A percentile compares a stretch with the other conserved stretches of the same genome.
phyloP scores from a whole-genome alignment of 495 filamentous ascomycete genomes.

The Penicillium goetzii region DNA sequence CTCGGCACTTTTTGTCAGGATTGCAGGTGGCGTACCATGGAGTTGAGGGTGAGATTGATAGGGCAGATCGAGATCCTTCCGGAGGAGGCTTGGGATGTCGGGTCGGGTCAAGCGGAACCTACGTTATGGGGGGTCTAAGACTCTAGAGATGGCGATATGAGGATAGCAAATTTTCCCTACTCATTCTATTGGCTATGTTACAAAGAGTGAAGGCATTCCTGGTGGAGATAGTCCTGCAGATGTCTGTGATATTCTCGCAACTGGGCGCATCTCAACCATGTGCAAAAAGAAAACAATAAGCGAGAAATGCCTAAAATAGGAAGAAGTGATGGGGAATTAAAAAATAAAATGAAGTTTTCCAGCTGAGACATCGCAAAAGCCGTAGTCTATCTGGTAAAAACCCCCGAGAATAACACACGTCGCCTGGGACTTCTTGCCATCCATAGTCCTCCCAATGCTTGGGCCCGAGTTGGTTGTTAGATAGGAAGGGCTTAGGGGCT shows the following conservation, averaged over 20 bases:
- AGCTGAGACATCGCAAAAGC: slow-evolving; percentile 21
- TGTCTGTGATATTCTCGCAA: slow-evolving; percentile 10
- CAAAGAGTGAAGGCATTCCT: slow-evolving; percentile 13
- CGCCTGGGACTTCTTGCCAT: slow-evolving; percentile 4
- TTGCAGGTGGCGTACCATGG: slow-evolving; percentile 17
- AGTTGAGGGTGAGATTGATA: slow-evolving; percentile 5
- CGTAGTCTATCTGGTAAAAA: slow-evolving; percentile 12
- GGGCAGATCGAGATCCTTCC: slow-evolving; percentile 10
- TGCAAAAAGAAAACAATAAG: slow-evolving; percentile 9
- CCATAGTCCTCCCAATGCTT: not conserved
- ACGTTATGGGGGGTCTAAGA: not conserved
- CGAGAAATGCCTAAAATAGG: slow-evolving; percentile 1
- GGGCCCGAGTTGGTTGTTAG: not conserved
- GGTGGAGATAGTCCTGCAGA: slow-evolving; percentile 16
- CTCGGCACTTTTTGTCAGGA: slow-evolving; percentile 7
- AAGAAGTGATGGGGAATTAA: not conserved
- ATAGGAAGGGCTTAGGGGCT: slow-evolving; percentile 9
- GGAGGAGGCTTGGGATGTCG: not conserved
- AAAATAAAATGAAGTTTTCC: slow-evolving; percentile 2
- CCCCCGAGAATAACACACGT: slow-evolving; percentile 13
- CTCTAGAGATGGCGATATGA: slow-evolving; percentile 8
- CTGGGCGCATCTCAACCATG: slow-evolving; percentile 8
- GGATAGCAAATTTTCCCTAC: not conserved
- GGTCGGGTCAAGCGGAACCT: slow-evolving; percentile 10
- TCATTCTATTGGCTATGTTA: slow-evolving; percentile 18